phyloP scores from a whole-genome alignment of 257 asterid genomes.

The Verbascum thapsus region DNA sequence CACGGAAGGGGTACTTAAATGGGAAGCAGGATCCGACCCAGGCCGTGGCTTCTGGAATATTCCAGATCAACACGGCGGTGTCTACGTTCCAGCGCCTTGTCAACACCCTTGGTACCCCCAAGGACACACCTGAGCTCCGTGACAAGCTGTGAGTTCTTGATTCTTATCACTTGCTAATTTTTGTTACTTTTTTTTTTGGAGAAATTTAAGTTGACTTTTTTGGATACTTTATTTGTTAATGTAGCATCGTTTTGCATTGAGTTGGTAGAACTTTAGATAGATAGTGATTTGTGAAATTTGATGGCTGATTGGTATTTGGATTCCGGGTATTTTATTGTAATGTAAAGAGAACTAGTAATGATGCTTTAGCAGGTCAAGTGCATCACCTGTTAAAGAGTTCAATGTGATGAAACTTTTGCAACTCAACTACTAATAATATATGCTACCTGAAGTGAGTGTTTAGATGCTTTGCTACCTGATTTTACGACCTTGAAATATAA shows the following conservation, averaged over 20 bases:
- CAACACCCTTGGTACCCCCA: constrained; percentile 91
- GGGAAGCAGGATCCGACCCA: constrained; percentile 91
- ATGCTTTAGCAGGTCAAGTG: constrained; percentile 8
- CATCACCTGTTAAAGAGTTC: background rate
- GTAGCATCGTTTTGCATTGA: constrained; percentile 6
- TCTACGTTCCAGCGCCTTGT: constrained; percentile 92
- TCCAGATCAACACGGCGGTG: constrained; percentile 92
- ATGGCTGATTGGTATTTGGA: constrained; percentile 13
- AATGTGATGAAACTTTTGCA: background rate
- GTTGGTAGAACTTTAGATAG: background rate
- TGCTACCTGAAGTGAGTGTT: too few species aligned
- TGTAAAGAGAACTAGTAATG: background rate
- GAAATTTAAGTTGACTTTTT: constrained; percentile 18
- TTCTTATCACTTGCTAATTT: background rate
- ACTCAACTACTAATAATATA: too few species aligned
- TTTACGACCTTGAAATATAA: too few species aligned
- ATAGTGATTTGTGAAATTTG: constrained; percentile 8
- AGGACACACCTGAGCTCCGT: constrained; percentile 94
- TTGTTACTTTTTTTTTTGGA: constrained; percentile 1
- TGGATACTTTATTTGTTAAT: constrained; percentile 17
- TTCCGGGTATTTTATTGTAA: background rate
- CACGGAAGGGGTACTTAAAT: constrained; percentile 53
- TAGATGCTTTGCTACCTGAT: too few species aligned
- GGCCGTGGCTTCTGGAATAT: constrained; percentile 88
- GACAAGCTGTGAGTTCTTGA: constrained; percentile 74